Percentiles rank a stretch among this genome's conserved stretches.
Conservation (phyloP, 192 early-diverging fungal species). For the Coemansia erecta region DNA sequence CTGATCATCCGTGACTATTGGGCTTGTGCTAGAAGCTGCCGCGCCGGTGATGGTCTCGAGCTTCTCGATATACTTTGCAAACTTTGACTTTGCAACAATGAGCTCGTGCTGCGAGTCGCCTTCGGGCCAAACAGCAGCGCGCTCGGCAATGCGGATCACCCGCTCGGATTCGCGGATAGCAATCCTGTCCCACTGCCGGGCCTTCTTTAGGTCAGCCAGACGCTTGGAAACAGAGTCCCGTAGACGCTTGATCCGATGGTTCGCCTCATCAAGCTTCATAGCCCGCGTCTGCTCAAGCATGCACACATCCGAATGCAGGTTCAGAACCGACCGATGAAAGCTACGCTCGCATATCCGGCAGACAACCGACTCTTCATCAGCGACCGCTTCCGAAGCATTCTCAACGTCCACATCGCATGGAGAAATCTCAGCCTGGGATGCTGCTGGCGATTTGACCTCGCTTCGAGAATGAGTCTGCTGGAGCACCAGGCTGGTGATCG, state of each 20-base stretch:
- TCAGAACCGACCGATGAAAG: constrained; percentile 62
- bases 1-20: neutral
- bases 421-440: neutral
- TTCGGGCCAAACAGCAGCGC: constrained; percentile 44
- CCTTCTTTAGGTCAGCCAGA: constrained; percentile 41
- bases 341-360: constrained; percentile 88
- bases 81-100: constrained; percentile 46
- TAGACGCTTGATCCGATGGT: constrained; percentile 57
- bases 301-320: constrained; percentile 79
- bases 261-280: constrained; percentile 62
- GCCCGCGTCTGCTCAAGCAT: constrained; percentile 69
- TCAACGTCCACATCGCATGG: neutral
- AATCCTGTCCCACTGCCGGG: constrained; percentile 36
- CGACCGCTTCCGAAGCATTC: neutral
- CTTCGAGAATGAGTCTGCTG: neutral
- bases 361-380: constrained; percentile 54
- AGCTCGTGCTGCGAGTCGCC: constrained; percentile 52
- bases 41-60: constrained; percentile 34
- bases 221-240: constrained; percentile 56
- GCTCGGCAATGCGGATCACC: constrained; percentile 42
- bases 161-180: constrained; percentile 40
- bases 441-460: neutral
- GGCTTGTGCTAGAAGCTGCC: neutral
- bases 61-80: constrained; percentile 51
- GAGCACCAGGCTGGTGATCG: constrained; percentile 7